Evolutionary conservation across 768 basidiomycete genomes (phyloP), one percentile per base, ranked within the genome.

Genomic region (Podaxis mareebaensis): DNA sequence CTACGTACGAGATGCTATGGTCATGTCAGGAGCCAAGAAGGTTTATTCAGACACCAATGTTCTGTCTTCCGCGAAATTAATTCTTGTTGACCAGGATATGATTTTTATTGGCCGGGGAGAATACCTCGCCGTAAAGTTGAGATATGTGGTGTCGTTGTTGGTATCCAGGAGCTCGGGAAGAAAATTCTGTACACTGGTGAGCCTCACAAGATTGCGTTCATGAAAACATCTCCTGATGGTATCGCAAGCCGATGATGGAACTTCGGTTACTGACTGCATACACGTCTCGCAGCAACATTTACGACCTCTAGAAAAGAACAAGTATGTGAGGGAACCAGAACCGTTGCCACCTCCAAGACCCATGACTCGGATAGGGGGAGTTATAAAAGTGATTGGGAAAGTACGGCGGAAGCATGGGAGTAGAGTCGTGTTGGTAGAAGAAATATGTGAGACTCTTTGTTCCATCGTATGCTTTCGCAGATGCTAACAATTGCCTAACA

Each of bases 51-150:
- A 60, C 10, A 13, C 6, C 20, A 66, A 52, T 15, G 60, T 53
- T 42, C 48, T 17, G 13, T 49, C 54, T 53, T 24, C 38, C 28
- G 59, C 56, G 38, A n/a, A 56, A 64, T 48, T 59, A 38, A 67
- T 58, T 33, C n/a, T 58, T 30, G 46, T 49, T 58, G 22, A 51
- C 38, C 65, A 87, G 88, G 76, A 10, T 66, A 71, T 39, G 88
- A 91, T 61, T 90, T 86, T 66, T 92, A 81, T 71, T 88, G 89
- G 88, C 74, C 93, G 13, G 89, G 89, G 10, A 75, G 85, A 17
- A 79, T 89, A 1, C 92, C 92, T 3, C 92, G 90, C 72, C 78
- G 91, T 13, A 84, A 74, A 2, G 86, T 90, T 17, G 72, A 76
- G 40, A 69, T 92, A 2, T 79, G 88, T 17, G 92, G 87, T 1